Evolutionary conservation across 2,329 filamentous ascomycete genomes (phyloP).

Genomic region (Bretziella fagacearum): DNA sequence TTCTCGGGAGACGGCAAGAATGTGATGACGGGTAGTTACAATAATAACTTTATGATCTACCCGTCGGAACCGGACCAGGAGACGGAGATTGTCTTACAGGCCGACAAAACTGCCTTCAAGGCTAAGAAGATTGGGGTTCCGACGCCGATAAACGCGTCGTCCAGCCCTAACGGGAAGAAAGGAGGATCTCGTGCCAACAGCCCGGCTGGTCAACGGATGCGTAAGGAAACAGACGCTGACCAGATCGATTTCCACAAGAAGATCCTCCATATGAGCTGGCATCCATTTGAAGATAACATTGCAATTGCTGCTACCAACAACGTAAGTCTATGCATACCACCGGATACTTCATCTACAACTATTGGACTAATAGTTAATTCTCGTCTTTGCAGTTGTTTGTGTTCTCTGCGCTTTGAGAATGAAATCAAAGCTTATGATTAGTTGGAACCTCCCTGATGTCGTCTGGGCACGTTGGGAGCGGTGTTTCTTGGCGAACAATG

Average conservation of each 20-base stretch:
- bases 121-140: constrained; percentile 98
- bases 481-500: neutral
- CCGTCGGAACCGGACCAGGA: constrained; percentile 91
- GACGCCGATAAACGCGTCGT: constrained; percentile 78
- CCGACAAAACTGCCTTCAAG: constrained; percentile 98
- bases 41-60: constrained; percentile 99
- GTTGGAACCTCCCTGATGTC: neutral
- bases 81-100: constrained; percentile 90
- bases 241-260: constrained; percentile 99
- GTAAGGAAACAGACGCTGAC: constrained; percentile 96
- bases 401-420: constrained; percentile 52
- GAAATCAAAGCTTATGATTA: neutral
- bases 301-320: constrained; percentile 99
- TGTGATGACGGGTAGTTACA: constrained; percentile 99
- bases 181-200: constrained; percentile 73
- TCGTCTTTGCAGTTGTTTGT: constrained; percentile 47
- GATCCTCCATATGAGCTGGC: constrained; percentile 99
- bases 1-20: constrained; percentile 98
- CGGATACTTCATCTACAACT: constrained; percentile 1
- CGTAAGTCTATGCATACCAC: constrained; percentile 41
- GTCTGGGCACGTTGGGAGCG: neutral
- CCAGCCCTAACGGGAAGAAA: constrained; percentile 71
- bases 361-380: constrained; percentile 18
- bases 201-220: constrained; percentile 84
- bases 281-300: constrained; percentile 98